Evolutionary conservation across 2,329 filamentous ascomycete species (phyloP), one percentile per base, ranked within the genome.

Genomic region (Calonectria leucothoes): DNA sequence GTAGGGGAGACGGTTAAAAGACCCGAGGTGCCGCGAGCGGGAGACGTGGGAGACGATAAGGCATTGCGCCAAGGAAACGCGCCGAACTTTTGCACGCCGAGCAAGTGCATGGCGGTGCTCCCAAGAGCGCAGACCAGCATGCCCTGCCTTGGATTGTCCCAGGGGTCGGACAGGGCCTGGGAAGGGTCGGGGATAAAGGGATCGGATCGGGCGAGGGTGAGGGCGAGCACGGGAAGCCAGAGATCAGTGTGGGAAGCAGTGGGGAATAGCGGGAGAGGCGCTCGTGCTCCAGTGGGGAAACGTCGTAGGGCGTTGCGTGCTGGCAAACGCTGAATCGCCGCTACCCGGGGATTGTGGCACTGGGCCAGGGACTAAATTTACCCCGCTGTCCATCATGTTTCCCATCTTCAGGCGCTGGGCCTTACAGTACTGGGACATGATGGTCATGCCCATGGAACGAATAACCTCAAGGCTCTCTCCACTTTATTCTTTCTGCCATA

Each of bases 341-440:
- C 25, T 39, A 20, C 39, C 48, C 73, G 31, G 39, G 35, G 39
- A n/a, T 37, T 20, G 17, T 33, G 23, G 35, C n/a, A n/a, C 20
- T 55, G 31, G 23, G 55, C 23, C 20, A n/a, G 35, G 35, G 14
- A 61, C 23, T 15, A n/a, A n/a, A n/a, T n/a, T n/a, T n/a, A 23
- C 55, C 55, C 55, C 55, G 55, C 55, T 39, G n/a, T 37, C 55
- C 11, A 39, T 39, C 29, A n/a, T 27, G 25, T 74, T 74, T n/a
- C n/a, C n/a, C n/a, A 73, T 72, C 75, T 69, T 37, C 25, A 15
- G 61, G 45, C 39, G 33, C 52, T 48, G 66, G 39, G 48, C 42
- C 27, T 17, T 52, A 23, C 27, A 59, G 20, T 10, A 39, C 20
- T 51, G 55, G 65, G 10, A 37, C 39, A 48, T 66, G 66, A 72